Evolutionary conservation across 495 filamentous ascomycete genomes (phyloP).

Genomic region (Xylaria bambusicola): DNA sequence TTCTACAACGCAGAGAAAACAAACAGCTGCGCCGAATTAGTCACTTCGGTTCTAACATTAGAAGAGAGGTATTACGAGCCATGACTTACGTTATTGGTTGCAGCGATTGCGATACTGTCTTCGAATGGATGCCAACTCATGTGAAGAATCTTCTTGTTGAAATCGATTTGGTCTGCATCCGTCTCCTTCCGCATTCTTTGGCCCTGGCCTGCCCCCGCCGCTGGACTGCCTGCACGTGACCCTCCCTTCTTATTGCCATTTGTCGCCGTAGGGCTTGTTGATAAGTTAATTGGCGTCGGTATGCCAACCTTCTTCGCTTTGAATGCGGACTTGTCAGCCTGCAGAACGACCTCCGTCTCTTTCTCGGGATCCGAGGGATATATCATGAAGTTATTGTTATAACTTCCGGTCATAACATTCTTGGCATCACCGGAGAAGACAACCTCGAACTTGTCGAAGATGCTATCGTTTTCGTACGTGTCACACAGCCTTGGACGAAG

Average conservation of each 20-base stretch:
- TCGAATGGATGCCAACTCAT: slow-evolving; percentile 99
- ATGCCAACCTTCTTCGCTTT: slow-evolving; percentile 99
- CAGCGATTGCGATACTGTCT: slow-evolving; percentile 99
- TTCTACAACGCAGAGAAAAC: slow-evolving; percentile 93
- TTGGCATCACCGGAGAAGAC: slow-evolving; percentile 97
- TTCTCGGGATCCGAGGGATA: slow-evolving; percentile 94
- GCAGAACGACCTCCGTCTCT: slow-evolving; percentile 94
- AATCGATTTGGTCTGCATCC: slow-evolving; percentile 98
- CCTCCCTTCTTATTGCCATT: slow-evolving; percentile 79
- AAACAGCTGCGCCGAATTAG: slow-evolving; percentile 67
- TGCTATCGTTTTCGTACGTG: slow-evolving; percentile 98
- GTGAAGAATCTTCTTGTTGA: slow-evolving; percentile 99
- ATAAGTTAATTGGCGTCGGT: slow-evolving; percentile 90
- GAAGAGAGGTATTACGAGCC: neutral
- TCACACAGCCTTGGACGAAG: slow-evolving; percentile 92
- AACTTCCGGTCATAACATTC: slow-evolving; percentile 99
- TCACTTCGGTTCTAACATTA: slow-evolving; percentile 22
- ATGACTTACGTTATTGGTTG: slow-evolving; percentile 92
- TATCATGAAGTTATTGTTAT: slow-evolving; percentile 99
- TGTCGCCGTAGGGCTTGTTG: slow-evolving; percentile 66
- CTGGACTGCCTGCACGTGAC: slow-evolving; percentile 86
- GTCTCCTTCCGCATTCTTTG: slow-evolving; percentile 98
- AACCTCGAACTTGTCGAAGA: slow-evolving; percentile 99
- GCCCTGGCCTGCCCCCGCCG: slow-evolving; percentile 76
- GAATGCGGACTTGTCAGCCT: slow-evolving; percentile 98